Base-by-base conservation (phyloP, 106 monocot genomes). In the Agapanthus africanus region DNA sequence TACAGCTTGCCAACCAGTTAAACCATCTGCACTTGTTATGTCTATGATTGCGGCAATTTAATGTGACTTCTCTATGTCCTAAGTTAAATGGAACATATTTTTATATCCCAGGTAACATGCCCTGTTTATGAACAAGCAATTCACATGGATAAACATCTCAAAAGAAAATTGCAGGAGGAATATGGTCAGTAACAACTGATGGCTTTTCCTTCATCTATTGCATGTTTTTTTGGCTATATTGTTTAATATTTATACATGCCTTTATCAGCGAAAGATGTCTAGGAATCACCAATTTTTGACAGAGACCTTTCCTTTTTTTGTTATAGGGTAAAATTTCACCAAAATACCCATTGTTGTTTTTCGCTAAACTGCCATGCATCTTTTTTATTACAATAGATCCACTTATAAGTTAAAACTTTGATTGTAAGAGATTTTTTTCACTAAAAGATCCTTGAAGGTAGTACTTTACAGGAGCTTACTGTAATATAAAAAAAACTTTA, bases 141-240 rank as follows among this genome's bases (percentile, higher is more conserved):
- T 62, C 80, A 77, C 62, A 78, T 97, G 18, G 78, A 89, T 72
- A 70, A 77, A 35, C 63, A 84, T 74, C 74, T 79, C 51, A 97
- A 92, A 69, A 71, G 31, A 67, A 86, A 83, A 67, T 73, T 97
- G 79, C 92, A 87, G 75, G 84, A 89, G 32, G 82, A 97, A 74
- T 79, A 63, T 63, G 79, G 97, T 97, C 72, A 84, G 87, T 70
- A 36, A 22, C 15, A 26, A 1, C 57, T 25, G 18, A 37, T 23
- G 0, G 18, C 67, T 40, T 14, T 59, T 39, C 37, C 15, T 27
- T 32, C 8, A n/a, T 73, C 8, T 37, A 34, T 60, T 44, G 25
- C 27, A 37, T 32, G n/a, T 46, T 46, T 47, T 68, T 32, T 68
- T 41, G n/a, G n/a, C n/a, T 32, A 27, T 36, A 65, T 13, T 26